phyloP scores from a whole-genome alignment of 805 yeast species.

The Lipomyces chichibuensis region DNA sequence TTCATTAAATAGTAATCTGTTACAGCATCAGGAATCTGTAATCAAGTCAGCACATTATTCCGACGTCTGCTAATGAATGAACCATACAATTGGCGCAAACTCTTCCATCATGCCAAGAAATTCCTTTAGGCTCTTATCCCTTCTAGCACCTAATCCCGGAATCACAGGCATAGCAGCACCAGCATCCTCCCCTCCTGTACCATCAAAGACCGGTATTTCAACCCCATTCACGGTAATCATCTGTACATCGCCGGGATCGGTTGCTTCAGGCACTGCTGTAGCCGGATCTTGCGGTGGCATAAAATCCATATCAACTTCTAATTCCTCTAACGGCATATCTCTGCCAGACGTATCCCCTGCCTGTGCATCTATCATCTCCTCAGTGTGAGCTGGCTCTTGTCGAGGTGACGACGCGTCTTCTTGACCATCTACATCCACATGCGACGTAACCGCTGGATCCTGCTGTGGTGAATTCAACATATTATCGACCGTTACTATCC shows the following conservation, averaged over 20 bases:
- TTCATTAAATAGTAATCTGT: constrained; percentile 80
- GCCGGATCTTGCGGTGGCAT: background rate
- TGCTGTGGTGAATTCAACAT: constrained; percentile 22
- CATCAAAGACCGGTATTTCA: constrained; percentile 16
- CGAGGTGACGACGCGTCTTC: constrained; percentile 10
- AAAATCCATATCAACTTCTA: constrained; percentile 8
- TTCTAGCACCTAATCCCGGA: constrained; percentile 27
- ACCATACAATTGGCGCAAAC: constrained; percentile 90
- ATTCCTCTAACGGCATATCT: constrained; percentile 1
- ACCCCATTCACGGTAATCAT: constrained; percentile 18
- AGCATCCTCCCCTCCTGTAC: constrained; percentile 8
- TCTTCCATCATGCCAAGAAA: constrained; percentile 88
- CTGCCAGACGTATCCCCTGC: background rate
- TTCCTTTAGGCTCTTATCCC: constrained; percentile 79
- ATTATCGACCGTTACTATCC: background rate
- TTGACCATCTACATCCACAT: constrained; percentile 28
- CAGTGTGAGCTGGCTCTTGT: background rate
- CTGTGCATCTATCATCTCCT: constrained; percentile 11
- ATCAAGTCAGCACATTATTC: background rate
- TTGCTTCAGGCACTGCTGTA: background rate
- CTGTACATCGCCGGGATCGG: background rate
- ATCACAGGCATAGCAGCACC: constrained; percentile 6
- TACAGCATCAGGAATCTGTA: constrained; percentile 70
- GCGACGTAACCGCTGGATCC: constrained; percentile 27
- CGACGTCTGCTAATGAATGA: constrained; percentile 21